Evolutionary conservation across 1,139 yeast genomes (phyloP).

Genomic region (Yamadazyma epiphylla): DNA sequence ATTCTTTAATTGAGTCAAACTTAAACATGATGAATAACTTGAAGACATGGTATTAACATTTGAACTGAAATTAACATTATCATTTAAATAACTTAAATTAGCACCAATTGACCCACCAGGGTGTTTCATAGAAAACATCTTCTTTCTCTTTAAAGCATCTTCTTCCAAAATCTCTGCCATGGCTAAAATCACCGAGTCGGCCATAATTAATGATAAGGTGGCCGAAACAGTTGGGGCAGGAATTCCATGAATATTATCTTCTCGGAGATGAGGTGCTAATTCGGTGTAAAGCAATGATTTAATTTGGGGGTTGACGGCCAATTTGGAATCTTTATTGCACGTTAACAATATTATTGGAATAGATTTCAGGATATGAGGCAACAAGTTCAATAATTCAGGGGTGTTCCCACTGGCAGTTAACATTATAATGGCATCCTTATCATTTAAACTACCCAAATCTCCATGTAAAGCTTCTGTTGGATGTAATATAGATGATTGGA

Average conservation of each 20-base stretch:
- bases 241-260: slow-evolving; percentile 67
- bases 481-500: slow-evolving; percentile 65
- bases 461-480: slow-evolving; percentile 92
- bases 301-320: slow-evolving; percentile 42
- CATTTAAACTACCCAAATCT: slow-evolving; percentile 69
- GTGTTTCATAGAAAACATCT: slow-evolving; percentile 64
- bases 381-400: slow-evolving; percentile 61
- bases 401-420: slow-evolving; percentile 84
- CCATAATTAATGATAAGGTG: slow-evolving; percentile 68
- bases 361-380: slow-evolving; percentile 53
- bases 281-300: slow-evolving; percentile 58
- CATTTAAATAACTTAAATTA: slow-evolving; percentile 36
- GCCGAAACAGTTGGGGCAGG: slow-evolving; percentile 90
- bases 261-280: slow-evolving; percentile 55
- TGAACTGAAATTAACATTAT: slow-evolving; percentile 13
- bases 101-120: slow-evolving; percentile 92
- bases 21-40: slow-evolving; percentile 23
- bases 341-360: slow-evolving; percentile 64
- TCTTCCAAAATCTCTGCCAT: slow-evolving; percentile 62
- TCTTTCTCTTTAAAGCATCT: slow-evolving; percentile 51
- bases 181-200: slow-evolving; percentile 77
- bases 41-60: slow-evolving; percentile 5
- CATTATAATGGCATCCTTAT: slow-evolving; percentile 60
- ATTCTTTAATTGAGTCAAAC: slow-evolving; percentile 23
- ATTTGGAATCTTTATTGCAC: slow-evolving; percentile 48